Percentiles rank a stretch among this genome's conserved stretches.
phyloP scores from a whole-genome alignment of 495 filamentous ascomycete species.

The Penicillium salamii region DNA sequence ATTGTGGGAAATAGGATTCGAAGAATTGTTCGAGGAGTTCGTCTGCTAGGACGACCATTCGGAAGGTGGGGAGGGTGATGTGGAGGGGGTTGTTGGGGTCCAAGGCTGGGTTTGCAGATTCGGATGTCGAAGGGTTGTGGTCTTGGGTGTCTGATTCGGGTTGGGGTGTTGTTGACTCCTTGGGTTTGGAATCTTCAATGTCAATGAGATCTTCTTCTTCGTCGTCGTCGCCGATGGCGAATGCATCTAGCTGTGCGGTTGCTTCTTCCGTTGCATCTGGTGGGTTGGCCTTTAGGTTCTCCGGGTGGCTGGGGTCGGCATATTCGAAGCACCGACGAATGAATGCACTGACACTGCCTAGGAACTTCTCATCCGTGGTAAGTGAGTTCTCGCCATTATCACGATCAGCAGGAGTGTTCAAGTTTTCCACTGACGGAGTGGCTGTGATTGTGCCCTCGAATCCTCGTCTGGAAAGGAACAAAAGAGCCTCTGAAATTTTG shows the following conservation, averaged over 20 bases:
- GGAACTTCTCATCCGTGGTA: slow-evolving; percentile 72
- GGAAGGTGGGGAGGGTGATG: slow-evolving; percentile 96
- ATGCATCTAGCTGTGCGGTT: slow-evolving; percentile 54
- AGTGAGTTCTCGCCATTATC: slow-evolving; percentile 34
- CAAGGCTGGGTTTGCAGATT: slow-evolving; percentile 77
- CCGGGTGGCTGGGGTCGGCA: slow-evolving; percentile 84
- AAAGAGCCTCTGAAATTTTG: slow-evolving; percentile 86
- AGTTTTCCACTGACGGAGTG: slow-evolving; percentile 37
- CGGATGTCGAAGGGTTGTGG: slow-evolving; percentile 25
- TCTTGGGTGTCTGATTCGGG: slow-evolving; percentile 7
- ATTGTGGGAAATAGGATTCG: slow-evolving; percentile 72
- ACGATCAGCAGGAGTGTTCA: slow-evolving; percentile 20
- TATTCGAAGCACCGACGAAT: slow-evolving; percentile 97
- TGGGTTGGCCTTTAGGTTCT: slow-evolving; percentile 42
- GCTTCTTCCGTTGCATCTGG: slow-evolving; percentile 27
- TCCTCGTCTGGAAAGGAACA: slow-evolving; percentile 87
- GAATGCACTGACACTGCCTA: slow-evolving; percentile 90
- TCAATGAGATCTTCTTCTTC: slow-evolving; percentile 70
- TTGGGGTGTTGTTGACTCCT: slow-evolving; percentile 11
- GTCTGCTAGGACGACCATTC: slow-evolving; percentile 96
- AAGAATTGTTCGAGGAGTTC: slow-evolving; percentile 96
- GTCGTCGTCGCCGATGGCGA: slow-evolving; percentile 77
- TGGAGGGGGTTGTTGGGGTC: slow-evolving; percentile 89
- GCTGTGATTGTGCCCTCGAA: slow-evolving; percentile 69
- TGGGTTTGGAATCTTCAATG: slow-evolving; percentile 36